Percentiles rank a stretch among this genome's conserved stretches.
Conservation (phyloP, 805 yeast genomes). For the Cyberlindnera petersonii region DNA sequence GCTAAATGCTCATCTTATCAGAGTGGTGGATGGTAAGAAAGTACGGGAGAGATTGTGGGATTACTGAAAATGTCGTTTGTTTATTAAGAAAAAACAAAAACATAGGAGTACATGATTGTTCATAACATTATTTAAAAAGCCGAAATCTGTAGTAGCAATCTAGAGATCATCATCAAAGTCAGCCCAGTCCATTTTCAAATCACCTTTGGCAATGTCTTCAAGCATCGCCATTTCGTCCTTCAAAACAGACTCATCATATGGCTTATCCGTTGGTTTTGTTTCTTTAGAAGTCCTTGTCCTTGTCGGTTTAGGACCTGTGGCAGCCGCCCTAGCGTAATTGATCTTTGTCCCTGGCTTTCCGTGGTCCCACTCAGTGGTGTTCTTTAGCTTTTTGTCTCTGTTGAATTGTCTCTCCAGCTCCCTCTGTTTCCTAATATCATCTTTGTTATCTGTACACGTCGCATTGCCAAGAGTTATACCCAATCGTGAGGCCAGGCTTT, state of each 20-base stretch:
- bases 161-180: constrained; percentile 20
- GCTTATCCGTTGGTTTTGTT: background rate
- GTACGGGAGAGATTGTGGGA: constrained; percentile 23
- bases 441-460: constrained; percentile 2
- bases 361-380: constrained; percentile 14
- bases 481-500: constrained; percentile 23
- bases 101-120: too few species aligned
- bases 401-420: constrained; percentile 12
- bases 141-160: background rate
- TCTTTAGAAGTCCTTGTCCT: background rate
- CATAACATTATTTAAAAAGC: background rate
- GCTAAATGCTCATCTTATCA: constrained; percentile 18
- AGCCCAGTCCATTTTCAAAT: constrained; percentile 21
- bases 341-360: constrained; percentile 11
- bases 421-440: constrained; percentile 3
- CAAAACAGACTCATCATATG: constrained; percentile 3
- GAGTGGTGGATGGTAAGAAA: constrained; percentile 17
- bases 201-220: constrained; percentile 19
- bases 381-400: constrained; percentile 8
- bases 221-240: constrained; percentile 12
- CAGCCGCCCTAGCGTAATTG: constrained; percentile 1
- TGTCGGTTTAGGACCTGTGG: background rate
- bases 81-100: background rate
- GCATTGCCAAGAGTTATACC: constrained; percentile 13
- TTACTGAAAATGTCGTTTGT: background rate